phyloP scores from a whole-genome alignment of 164 flowering plant genomes.

The Berberis thunbergii region DNA sequence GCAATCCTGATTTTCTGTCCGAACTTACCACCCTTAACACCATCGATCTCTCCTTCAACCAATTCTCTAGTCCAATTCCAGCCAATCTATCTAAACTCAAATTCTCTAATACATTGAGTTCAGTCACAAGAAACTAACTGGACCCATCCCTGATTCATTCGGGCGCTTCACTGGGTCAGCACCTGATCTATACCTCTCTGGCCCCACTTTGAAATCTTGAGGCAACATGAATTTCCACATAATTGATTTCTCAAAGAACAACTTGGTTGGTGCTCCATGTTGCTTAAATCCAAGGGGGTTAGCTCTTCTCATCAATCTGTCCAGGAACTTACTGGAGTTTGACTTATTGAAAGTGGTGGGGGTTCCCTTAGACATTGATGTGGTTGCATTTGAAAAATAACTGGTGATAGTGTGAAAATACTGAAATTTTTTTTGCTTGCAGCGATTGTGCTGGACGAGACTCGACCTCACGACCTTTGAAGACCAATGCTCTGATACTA shows the following conservation, averaged over 20 bases:
- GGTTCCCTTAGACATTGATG: conserved; percentile 29
- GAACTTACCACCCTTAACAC: conserved; percentile 28
- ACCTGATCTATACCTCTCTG: conserved; percentile 38
- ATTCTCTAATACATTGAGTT: conserved; percentile 33
- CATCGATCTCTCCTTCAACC: conserved; percentile 52
- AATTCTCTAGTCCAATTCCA: conserved; percentile 57
- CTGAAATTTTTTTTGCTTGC: too few species aligned
- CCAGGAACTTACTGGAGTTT: conserved; percentile 49
- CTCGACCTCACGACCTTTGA: too few species aligned
- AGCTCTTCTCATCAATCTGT: conserved; percentile 19
- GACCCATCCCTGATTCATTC: conserved; percentile 49
- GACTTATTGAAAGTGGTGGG: conserved; percentile 35
- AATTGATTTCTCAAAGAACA: conserved; percentile 49
- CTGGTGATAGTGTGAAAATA: too few species aligned
- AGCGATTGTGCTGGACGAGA: too few species aligned
- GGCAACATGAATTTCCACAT: conserved; percentile 18
- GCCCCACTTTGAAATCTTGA: conserved; percentile 39
- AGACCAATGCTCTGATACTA: too few species aligned
- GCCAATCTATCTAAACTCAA: conserved; percentile 27
- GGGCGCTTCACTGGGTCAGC: conserved; percentile 19
- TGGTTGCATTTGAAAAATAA: conserved; percentile 42
- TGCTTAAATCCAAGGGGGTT: conserved; percentile 38
- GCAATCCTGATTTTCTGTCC: conserved; percentile 43
- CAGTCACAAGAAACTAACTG: conserved; percentile 55
- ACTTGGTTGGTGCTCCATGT: conserved; percentile 28